A percentile compares a stretch with the other conserved stretches of the same genome.
Conservation (phyloP, 2,329 filamentous ascomycete species). For the Aspergillus pseudonomiae region DNA sequence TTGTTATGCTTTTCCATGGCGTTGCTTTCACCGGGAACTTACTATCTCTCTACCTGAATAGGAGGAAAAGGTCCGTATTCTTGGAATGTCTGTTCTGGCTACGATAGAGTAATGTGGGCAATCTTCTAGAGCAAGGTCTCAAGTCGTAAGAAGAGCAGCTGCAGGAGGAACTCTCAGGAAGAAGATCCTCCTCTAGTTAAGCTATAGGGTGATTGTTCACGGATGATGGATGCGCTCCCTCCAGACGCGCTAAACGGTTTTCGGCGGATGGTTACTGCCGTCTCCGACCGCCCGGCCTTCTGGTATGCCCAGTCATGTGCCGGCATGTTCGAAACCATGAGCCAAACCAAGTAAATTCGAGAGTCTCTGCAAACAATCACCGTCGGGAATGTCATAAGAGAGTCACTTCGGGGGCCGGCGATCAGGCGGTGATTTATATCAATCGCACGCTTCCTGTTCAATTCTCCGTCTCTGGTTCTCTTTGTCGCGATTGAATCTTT, state of each 20-base stretch:
- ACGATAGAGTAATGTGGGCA: background rate
- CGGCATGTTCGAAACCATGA: background rate
- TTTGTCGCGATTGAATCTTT: background rate
- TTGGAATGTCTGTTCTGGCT: background rate
- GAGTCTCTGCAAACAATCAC: background rate
- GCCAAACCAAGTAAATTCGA: background rate
- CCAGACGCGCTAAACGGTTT: background rate
- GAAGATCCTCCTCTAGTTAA: no score
- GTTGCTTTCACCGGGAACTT: background rate
- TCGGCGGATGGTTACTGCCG: background rate
- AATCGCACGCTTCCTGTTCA: background rate
- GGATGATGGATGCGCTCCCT: background rate
- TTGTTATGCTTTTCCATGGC: background rate
- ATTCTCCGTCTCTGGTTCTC: background rate
- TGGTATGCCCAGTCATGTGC: background rate
- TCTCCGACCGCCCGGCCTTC: background rate
- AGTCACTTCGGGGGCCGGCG: background rate
- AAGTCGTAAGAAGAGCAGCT: background rate
- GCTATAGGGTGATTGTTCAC: background rate
- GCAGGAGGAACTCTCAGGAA: no score
- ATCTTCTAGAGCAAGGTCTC: background rate
- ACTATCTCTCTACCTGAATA: background rate
- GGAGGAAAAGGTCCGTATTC: background rate
- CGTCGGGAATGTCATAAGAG: background rate
- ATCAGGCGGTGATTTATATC: background rate